Percentiles rank a stretch among this genome's conserved stretches.
Conservation (phyloP, 257 asterid species). For the Agastache rugosa region DNA sequence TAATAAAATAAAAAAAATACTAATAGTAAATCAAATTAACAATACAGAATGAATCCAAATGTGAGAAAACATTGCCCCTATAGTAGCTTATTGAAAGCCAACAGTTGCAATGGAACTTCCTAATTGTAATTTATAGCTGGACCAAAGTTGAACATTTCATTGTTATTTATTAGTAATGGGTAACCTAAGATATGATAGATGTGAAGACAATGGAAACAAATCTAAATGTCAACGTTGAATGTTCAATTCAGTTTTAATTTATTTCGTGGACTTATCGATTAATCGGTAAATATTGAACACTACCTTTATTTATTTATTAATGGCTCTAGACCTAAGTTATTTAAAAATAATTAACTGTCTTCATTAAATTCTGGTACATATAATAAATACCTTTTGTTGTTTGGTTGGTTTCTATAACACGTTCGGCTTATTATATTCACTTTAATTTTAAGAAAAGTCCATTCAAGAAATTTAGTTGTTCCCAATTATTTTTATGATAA, state of each 20-base stretch:
- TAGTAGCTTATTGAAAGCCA: not conserved
- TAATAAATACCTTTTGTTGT: no score
- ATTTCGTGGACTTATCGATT: not conserved
- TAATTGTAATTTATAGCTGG: not conserved
- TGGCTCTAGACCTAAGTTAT: no score
- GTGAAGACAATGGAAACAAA: not conserved
- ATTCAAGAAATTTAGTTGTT: no score
- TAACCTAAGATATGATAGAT: constrained; percentile 4
- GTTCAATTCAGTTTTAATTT: not conserved
- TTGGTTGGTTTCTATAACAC: no score
- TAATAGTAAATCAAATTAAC: not conserved
- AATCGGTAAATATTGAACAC: no score
- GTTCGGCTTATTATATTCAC: no score
- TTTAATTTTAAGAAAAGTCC: no score
- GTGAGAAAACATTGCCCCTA: constrained; percentile 1
- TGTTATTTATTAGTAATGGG: not conserved
- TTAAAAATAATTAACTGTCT: no score
- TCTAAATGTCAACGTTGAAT: not conserved
- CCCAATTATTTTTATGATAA: no score
- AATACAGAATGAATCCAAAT: not conserved
- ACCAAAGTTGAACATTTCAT: constrained; percentile 22
- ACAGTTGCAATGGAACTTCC: not conserved
- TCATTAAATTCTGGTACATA: no score
- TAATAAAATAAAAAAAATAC: no score
- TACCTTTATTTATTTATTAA: no score